Conservation (phyloP, 805 yeast species). For the Schwanniomyces pseudopolymorphus region DNA sequence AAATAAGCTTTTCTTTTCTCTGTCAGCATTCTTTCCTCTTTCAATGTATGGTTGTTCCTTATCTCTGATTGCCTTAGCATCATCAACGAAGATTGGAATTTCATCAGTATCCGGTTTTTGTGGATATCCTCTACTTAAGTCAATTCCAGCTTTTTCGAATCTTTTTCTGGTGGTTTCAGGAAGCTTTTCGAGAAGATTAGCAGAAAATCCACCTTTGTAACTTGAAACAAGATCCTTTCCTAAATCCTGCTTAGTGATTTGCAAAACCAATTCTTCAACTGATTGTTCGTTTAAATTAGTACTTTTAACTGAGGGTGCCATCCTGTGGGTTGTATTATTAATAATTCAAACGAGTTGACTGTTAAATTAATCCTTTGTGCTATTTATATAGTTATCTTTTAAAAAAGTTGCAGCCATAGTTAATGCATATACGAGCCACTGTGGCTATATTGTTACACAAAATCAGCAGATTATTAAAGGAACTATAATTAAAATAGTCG, state of each 20-base stretch:
- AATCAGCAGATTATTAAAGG: background rate
- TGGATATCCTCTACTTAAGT: conserved; percentile 27
- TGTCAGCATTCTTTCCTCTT: conserved; percentile 29
- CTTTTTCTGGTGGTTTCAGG: conserved; percentile 22
- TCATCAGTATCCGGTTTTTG: conserved; percentile 16
- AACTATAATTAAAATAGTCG: background rate
- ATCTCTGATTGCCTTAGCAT: conserved; percentile 24
- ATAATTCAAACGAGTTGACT: too few relatives aligned
- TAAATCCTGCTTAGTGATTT: conserved; percentile 1
- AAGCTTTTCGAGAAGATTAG: conserved; percentile 16
- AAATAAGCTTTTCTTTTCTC: conserved; percentile 29
- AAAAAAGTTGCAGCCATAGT: background rate
- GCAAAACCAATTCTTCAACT: conserved; percentile 5
- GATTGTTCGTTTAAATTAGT: background rate
- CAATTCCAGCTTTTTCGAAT: conserved; percentile 23
- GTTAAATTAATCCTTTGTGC: background rate
- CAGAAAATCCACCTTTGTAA: conserved; percentile 8
- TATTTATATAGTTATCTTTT: background rate
- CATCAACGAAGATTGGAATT: conserved; percentile 29
- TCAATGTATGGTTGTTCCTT: conserved; percentile 22
- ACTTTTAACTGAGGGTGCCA: background rate
- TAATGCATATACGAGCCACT: background rate
- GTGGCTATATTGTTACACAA: background rate
- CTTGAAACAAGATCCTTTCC: conserved; percentile 1
- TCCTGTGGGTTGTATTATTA: background rate